A percentile compares a stretch with the other conserved stretches of the same genome.
These are phyloP conservation scores for Apiospora phragmitis DNA, from an alignment of 2,329 filamentous ascomycete species.

Conservation along the genomic window DNA sequence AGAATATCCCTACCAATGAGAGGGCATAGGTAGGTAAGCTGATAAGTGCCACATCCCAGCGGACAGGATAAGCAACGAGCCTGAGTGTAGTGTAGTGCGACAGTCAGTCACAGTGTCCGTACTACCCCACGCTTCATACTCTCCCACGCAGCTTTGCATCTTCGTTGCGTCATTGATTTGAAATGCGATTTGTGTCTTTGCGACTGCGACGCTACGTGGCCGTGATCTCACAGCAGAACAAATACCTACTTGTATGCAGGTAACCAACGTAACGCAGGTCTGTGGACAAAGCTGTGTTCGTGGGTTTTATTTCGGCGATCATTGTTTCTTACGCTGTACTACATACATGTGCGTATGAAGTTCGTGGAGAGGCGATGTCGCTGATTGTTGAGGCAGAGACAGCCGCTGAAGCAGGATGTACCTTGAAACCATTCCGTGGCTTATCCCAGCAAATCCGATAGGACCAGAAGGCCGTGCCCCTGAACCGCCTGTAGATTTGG, in stretches of 20 bases:
- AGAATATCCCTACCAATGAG: neutral
- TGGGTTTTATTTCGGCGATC: neutral
- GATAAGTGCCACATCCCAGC: neutral
- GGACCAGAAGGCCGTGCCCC: neutral
- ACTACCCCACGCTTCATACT: neutral
- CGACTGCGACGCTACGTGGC: neutral
- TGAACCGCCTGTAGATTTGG: neutral
- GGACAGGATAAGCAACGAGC: neutral
- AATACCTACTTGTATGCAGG: neutral
- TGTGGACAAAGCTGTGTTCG: neutral
- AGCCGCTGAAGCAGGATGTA: neutral
- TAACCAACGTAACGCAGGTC: neutral
- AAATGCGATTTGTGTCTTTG: neutral
- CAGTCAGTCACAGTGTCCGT: no score
- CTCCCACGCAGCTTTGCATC: neutral
- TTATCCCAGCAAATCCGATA: neutral
- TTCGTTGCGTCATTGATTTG: constrained; percentile 4
- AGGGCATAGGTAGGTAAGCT: neutral
- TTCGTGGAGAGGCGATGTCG: neutral
- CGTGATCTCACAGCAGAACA: neutral
- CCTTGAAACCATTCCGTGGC: constrained; percentile 3
- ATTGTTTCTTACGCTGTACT: no score
- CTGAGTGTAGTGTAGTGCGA: neutral
- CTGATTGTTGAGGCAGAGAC: neutral
- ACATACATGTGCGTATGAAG: no score